phyloP scores from a whole-genome alignment of 768 basidiomycete species.

The Nevesoporus exiguus region DNA sequence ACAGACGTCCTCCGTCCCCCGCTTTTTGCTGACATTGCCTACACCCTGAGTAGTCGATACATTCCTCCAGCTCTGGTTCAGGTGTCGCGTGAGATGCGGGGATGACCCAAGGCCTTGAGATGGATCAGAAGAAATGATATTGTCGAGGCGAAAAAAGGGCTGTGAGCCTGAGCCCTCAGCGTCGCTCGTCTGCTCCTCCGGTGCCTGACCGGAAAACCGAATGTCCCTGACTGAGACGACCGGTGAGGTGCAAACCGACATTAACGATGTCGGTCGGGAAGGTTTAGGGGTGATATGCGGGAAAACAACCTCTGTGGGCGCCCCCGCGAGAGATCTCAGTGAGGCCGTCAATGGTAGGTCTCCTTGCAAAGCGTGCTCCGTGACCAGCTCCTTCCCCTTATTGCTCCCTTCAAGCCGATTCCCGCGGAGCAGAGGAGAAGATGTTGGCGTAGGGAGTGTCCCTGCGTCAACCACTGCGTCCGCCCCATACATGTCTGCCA shows the following conservation, averaged over 20 bases:
- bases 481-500: slow-evolving; percentile 13
- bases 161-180: not conserved
- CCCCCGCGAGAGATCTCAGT: not conserved
- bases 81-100: not conserved
- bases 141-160: slow-evolving; percentile 19
- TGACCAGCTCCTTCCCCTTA: slow-evolving; percentile 6
- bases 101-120: not conserved
- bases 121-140: slow-evolving; percentile 3
- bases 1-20: slow-evolving; percentile 2
- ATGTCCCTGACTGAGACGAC: slow-evolving; percentile 7
- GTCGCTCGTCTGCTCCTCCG: not conserved
- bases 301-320: slow-evolving; percentile 3
- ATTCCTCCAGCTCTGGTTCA: not conserved
- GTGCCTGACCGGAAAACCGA: not conserved
- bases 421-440: not conserved
- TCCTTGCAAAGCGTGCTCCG: not conserved
- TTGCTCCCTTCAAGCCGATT: not conserved
- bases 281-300: not conserved
- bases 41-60: not conserved
- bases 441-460: slow-evolving; percentile 22
- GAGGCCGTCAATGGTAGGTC: not conserved
- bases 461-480: not conserved
- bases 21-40: not conserved
- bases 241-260: slow-evolving; percentile 14
- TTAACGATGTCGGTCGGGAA: not conserved